Evolutionary conservation across 2,329 filamentous ascomycete genomes (phyloP).

Genomic region (Colletotrichum gloeosporioides): DNA sequence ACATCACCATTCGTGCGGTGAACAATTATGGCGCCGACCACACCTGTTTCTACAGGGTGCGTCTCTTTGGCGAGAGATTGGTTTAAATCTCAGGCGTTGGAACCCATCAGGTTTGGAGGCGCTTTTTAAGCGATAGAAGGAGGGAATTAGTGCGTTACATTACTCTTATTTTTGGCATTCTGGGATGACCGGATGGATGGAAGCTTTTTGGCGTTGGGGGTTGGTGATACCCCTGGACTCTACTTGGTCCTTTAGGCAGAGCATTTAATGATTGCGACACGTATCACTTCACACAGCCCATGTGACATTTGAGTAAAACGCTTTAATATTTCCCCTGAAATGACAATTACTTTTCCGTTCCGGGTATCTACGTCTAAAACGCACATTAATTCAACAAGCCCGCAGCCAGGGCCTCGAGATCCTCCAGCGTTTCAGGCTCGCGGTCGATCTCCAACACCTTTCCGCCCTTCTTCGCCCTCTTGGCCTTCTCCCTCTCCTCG

Average conservation of each 20-base stretch:
- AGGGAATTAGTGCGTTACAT: neutral
- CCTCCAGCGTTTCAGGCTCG: slow-evolving; percentile 80
- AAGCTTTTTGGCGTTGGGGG: slow-evolving; percentile 16
- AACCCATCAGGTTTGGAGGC: neutral
- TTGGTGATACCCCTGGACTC: slow-evolving; percentile 22
- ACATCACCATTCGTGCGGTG: slow-evolving; percentile 59
- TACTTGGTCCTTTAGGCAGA: neutral
- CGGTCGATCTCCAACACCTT: slow-evolving; percentile 67
- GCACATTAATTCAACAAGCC: slow-evolving; percentile 58
- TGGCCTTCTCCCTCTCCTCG: slow-evolving; percentile 40
- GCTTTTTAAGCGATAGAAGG: neutral
- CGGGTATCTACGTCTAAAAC: slow-evolving; percentile 33
- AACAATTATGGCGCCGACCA: slow-evolving; percentile 67
- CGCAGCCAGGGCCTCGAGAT: slow-evolving; percentile 78
- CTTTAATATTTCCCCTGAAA: neutral
- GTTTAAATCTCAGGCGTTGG: slow-evolving; percentile 7
- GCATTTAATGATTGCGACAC: neutral
- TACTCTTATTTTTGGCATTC: neutral
- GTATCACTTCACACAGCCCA: neutral
- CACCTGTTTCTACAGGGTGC: slow-evolving; percentile 71
- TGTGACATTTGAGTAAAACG: neutral
- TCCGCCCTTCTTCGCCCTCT: slow-evolving; percentile 50
- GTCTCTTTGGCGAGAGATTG: slow-evolving; percentile 55
- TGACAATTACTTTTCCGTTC: slow-evolving; percentile 2
- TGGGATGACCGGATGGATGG: neutral